Conservation (phyloP, 441 rosid genomes). For the Iberis amara region DNA sequence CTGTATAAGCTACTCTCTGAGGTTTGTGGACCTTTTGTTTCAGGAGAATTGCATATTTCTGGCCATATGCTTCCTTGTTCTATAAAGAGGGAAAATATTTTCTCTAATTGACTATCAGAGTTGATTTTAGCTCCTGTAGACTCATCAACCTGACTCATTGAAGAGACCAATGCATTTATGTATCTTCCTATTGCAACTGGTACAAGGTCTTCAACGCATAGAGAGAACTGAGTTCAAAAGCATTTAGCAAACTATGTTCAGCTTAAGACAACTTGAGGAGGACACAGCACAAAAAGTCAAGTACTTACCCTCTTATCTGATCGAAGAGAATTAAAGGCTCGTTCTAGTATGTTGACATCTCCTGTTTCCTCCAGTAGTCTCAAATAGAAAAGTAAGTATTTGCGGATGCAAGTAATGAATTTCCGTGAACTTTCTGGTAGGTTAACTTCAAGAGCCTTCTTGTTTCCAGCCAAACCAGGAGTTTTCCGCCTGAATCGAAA, state of each 20-base stretch:
- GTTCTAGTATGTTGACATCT: slow-evolving; percentile 78
- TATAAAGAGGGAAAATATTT: slow-evolving; percentile 80
- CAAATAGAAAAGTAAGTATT: slow-evolving; percentile 82
- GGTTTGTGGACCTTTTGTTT: slow-evolving; percentile 58
- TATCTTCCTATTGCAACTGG: slow-evolving; percentile 89
- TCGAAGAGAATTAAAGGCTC: slow-evolving; percentile 77
- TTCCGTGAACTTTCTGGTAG: slow-evolving; percentile 96
- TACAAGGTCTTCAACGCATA: slow-evolving; percentile 91
- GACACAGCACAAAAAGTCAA: slow-evolving; percentile 19
- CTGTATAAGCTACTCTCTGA: slow-evolving; percentile 82
- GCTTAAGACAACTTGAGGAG: slow-evolving; percentile 19
- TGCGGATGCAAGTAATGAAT: slow-evolving; percentile 92
- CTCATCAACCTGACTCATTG: slow-evolving; percentile 47
- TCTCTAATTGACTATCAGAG: slow-evolving; percentile 67
- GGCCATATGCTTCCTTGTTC: slow-evolving; percentile 97
- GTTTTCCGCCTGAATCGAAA: slow-evolving; percentile 65
- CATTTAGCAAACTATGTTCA: slow-evolving; percentile 16
- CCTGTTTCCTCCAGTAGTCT: slow-evolving; percentile 86
- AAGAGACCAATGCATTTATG: slow-evolving; percentile 64
- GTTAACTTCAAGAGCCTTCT: slow-evolving; percentile 84
- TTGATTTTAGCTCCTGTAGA: slow-evolving; percentile 35
- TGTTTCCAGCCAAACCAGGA: slow-evolving; percentile 74
- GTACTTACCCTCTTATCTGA: slow-evolving; percentile 83
- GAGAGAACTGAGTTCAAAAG: slow-evolving; percentile 61
- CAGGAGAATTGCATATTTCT: slow-evolving; percentile 69